Evolutionary conservation across 148 eudicot genomes (phyloP).

Genomic region (Heliamphora exappendiculata): DNA sequence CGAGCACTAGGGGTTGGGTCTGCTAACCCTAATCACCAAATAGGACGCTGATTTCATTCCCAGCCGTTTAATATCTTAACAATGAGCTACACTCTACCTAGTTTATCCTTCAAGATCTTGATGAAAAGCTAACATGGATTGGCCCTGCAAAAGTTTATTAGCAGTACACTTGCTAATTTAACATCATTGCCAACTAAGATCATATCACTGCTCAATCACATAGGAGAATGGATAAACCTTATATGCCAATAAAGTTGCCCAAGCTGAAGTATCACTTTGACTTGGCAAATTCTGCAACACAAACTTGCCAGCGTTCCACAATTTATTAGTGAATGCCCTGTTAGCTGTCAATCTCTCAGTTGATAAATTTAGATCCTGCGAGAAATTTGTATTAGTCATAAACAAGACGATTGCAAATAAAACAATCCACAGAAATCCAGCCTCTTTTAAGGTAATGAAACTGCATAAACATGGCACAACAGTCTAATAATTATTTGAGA

Average conservation of each 20-base stretch:
- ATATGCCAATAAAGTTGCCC: slow-evolving; percentile 54
- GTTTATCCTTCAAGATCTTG: neutral
- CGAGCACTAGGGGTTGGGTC: neutral
- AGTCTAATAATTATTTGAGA: slow-evolving; percentile 2
- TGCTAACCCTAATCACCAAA: neutral
- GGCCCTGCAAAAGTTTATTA: neutral
- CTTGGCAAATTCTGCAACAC: slow-evolving; percentile 81
- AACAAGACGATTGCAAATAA: neutral
- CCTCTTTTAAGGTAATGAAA: neutral
- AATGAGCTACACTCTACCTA: neutral
- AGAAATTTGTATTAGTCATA: neutral
- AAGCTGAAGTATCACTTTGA: slow-evolving; percentile 56
- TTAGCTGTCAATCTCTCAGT: slow-evolving; percentile 84
- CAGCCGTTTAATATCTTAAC: neutral
- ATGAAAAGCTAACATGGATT: neutral
- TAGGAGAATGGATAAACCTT: slow-evolving; percentile 42
- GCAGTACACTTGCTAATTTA: neutral
- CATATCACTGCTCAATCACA: neutral
- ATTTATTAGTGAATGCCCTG: slow-evolving; percentile 96
- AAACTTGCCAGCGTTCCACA: slow-evolving; percentile 99
- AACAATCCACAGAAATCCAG: neutral
- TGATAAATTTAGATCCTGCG: slow-evolving; percentile 90
- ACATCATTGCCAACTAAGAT: slow-evolving; percentile 7
- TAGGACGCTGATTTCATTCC: neutral
- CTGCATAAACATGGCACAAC: neutral